Conservation (phyloP, 2,329 filamentous ascomycete genomes). For the Boeremia exigua region DNA sequence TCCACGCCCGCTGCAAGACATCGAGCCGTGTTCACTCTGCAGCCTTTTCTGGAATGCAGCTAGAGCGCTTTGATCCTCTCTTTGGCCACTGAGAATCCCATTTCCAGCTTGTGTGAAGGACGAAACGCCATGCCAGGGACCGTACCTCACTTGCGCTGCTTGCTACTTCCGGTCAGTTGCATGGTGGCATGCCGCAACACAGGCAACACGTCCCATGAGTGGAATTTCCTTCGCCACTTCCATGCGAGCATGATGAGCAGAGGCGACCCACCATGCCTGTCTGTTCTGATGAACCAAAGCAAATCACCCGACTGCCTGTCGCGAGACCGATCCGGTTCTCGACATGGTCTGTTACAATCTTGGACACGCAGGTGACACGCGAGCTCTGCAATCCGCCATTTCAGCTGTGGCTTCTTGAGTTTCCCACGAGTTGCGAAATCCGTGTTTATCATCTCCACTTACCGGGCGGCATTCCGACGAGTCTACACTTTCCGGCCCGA, state of each 20-base stretch:
- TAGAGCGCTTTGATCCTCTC: neutral
- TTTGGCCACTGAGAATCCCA: neutral
- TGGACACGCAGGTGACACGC: neutral
- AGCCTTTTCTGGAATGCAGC: conserved; percentile 1
- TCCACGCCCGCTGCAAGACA: conserved; percentile 7
- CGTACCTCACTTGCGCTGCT: neutral
- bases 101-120: neutral
- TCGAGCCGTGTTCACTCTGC: conserved; percentile 3
- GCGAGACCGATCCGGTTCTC: neutral
- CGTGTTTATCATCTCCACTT: conserved; percentile 7
- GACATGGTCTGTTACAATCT: neutral
- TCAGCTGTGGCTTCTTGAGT: neutral
- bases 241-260: conserved; percentile 16
- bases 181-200: conserved; percentile 7
- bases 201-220: neutral
- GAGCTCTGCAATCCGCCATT: neutral
- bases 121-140: neutral
- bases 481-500: conserved; percentile 12
- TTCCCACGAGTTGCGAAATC: neutral
- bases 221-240: conserved; percentile 11
- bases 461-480: conserved; percentile 15
- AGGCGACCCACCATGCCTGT: conserved; percentile 1
- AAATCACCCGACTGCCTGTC: neutral
- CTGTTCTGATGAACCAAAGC: neutral
- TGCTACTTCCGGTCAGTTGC: conserved; percentile 11